Percentiles rank a stretch among this genome's conserved stretches.
phyloP scores from a whole-genome alignment of 2,329 filamentous ascomycete genomes.

The Cladosporium oxysporum region DNA sequence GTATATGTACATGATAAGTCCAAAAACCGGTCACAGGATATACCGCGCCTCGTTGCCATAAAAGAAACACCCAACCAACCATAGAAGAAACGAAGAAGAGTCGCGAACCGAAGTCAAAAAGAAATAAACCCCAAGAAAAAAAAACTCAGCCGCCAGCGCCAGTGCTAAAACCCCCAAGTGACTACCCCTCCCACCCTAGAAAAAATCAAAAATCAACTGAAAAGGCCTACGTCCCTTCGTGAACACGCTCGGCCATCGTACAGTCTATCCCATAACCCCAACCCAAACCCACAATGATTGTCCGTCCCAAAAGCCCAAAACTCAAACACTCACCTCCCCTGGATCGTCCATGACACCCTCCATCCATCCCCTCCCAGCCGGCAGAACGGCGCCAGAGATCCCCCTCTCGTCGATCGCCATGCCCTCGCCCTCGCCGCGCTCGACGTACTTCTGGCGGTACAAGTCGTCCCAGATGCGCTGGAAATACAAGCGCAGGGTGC shows the following conservation, averaged over 20 bases:
- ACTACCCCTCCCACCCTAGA: background rate
- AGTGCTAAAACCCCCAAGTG: slow-evolving; percentile 11
- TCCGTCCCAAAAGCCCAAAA: background rate
- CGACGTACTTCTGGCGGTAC: slow-evolving; percentile 32
- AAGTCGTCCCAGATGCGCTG: slow-evolving; percentile 82
- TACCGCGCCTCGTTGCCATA: background rate
- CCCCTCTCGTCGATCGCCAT: slow-evolving; percentile 36
- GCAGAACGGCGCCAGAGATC: slow-evolving; percentile 27
- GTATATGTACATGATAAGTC: slow-evolving; percentile 10
- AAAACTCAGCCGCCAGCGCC: slow-evolving; percentile 13
- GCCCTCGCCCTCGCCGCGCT: slow-evolving; percentile 39
- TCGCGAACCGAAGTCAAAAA: background rate
- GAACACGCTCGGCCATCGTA: background rate
- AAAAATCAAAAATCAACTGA: background rate
- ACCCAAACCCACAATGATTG: background rate
- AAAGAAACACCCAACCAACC: background rate
- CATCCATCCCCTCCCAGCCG: slow-evolving; percentile 29
- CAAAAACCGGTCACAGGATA: background rate
- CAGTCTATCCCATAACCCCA: background rate
- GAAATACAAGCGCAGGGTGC: slow-evolving; percentile 80
- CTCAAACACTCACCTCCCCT: slow-evolving; percentile 31
- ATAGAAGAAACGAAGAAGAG: background rate
- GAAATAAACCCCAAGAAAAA: background rate
- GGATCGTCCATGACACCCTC: slow-evolving; percentile 32
- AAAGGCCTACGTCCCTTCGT: background rate